Evolutionary conservation across 495 filamentous ascomycete species (phyloP), one percentile per base, ranked within the genome.

Genomic region (Penicillium paradoxum): DNA sequence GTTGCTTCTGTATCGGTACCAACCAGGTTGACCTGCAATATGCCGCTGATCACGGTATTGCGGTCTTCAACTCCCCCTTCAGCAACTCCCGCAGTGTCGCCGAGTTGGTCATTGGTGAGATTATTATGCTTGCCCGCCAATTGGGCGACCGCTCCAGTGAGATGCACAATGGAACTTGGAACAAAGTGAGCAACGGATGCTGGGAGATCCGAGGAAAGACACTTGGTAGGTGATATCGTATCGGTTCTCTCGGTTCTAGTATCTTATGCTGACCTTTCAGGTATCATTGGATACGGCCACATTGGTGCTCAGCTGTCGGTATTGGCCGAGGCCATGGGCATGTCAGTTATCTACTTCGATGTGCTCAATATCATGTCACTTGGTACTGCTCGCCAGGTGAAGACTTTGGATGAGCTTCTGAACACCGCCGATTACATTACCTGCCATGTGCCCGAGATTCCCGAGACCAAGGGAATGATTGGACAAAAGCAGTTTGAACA

Each of bases 151-250:
- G 93, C 55, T 95, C 88, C 33, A 90, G 83, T 60, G 95, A 99
- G 76, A 84, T 99, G 80, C 95, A 97, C 75, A 77, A 78, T 37
- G 95, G 95, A 32, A 92, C 82, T 45, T 99, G 95, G 95, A 97
- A 99, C 70, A 99, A 97, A 72, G 91, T 97, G 53, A 93, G 89
- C 77, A 83, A 78, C 62, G 89, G 86, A 62, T 97, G 93, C 81
- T 97, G 95, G 92, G 95, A 97, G 69, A 88, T 99, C 56, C 84
- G 95, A 58, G 95, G 95, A 62, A 99, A 99, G 76, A 97, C 91
- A 27, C 79, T 99, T 38, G 92, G 88, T 87, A 77, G 21, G 71
- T 60, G 7, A 34, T 19, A 6, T 51, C 27, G 22, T 52, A 6
- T n/a, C 29, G 30, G 40, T 39, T 32, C 10, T 29, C 2, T n/a